Evolutionary conservation across 2,329 filamentous ascomycete genomes (phyloP).

Genomic region (Fusarium sp.): DNA sequence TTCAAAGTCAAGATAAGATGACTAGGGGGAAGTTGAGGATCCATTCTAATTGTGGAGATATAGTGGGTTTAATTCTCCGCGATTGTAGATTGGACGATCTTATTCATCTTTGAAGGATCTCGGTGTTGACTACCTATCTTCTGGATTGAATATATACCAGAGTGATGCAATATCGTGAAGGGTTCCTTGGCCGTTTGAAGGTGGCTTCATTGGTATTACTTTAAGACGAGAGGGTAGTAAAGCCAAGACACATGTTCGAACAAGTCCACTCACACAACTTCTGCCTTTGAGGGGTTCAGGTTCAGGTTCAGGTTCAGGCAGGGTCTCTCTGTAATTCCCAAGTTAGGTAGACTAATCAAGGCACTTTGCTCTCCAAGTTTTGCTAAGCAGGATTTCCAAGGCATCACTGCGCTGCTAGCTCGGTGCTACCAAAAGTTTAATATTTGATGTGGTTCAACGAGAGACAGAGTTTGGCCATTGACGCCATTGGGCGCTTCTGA

Average conservation of each 20-base stretch:
- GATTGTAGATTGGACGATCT: constrained; percentile 13
- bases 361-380: neutral
- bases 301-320: constrained; percentile 10
- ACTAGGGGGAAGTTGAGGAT: constrained; percentile 14
- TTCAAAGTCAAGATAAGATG: constrained; percentile 11
- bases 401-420: constrained; percentile 27
- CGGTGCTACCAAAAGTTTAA: constrained; percentile 22
- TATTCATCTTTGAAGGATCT: neutral
- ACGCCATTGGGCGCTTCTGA: constrained; percentile 37
- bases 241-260: constrained; percentile 32
- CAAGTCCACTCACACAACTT: constrained; percentile 28
- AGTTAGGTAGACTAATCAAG: neutral
- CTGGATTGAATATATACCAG: neutral
- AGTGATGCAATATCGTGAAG: neutral
- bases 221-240: constrained; percentile 11
- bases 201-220: neutral
- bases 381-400: constrained; percentile 30
- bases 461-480: constrained; percentile 15
- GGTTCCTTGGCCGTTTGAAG: neutral
- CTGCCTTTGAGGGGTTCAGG: constrained; percentile 21
- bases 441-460: constrained; percentile 5
- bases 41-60: constrained; percentile 13
- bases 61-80: constrained; percentile 21
- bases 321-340: constrained; percentile 3
- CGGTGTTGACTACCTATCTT: neutral